Evolutionary conservation across 2,329 filamentous ascomycete genomes (phyloP), one percentile per base, ranked within the genome.

Genomic region (Talaromyces sp.): DNA sequence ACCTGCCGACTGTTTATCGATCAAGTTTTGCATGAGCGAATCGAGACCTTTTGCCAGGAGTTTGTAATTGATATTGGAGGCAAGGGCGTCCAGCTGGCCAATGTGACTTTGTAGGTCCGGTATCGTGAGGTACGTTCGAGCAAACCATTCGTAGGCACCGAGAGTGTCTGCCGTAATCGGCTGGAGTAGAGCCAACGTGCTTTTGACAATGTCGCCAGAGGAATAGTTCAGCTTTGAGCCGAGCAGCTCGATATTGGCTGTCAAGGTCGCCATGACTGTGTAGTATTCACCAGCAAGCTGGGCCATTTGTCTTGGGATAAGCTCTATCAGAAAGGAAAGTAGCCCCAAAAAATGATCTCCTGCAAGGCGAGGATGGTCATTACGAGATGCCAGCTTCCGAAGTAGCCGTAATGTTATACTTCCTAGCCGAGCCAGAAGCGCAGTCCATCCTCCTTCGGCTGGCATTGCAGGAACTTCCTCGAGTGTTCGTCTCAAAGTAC

Each of bases 41-140:
- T 71, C 70, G 59, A 81, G 65, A 2, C 75, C 74, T 44, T 72
- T 72, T 5, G 76, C 74, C 30, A 82, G 67, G 52, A 82, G 68
- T 63, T 82, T 82, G 65, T 83, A 83, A 65, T 84, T 82, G 62
- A 85, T 76, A 18, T 75, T 73, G 18, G 76, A 75, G 34, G 81
- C 79, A 40, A 86, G 67, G 5, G 63, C 65, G 65, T 76, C 73
- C 60, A 83, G 70, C 4, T 71, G 68, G 14, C 76, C 71, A 65
- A 78, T 59, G 67, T 71, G 65, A 61, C 70, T 61, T 65, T 73
- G 65, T 9, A 82, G 71, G 50, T 76, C 70, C 2, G 78, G 74
- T n/a, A 77, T 73, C 0, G 75, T 78, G 59, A 85, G 72, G 65
- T 83, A 82, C 33, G 71, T 74, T 40, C 67, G 71, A 6, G 74